Evolutionary conservation across 2,329 filamentous ascomycete species (phyloP), one percentile per base, ranked within the genome.

Genomic region (Bipolaris cookei): DNA sequence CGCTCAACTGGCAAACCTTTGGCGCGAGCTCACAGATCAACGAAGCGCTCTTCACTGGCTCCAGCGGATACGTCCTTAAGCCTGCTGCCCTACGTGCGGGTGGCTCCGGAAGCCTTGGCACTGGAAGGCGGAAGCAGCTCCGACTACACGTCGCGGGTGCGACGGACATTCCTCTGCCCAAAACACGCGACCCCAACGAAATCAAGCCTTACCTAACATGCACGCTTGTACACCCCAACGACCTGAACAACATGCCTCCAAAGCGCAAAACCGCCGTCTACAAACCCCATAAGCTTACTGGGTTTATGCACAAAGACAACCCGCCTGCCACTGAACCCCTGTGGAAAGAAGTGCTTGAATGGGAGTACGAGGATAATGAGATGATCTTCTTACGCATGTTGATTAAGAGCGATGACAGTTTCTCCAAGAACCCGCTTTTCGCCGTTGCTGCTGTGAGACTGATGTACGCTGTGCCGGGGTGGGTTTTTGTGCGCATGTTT

Each of bases 1-100:
- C 88, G 3, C 79, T 90, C 50, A 90, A 90, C 75, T 88, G 87
- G 84, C 88, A 90, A 67, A 88, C 83, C 0, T 90, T 89, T 62
- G 86, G 86, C 32, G 82, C 83, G 6, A 82, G 82, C 66, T 87
- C 88, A 77, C 88, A 90, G 72, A 78, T 90, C 62, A 90, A 90
- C 68, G 86, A 89, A 66, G 88, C 87, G 0, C 78, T 90, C 0
- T 90, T 90, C 72, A 81, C 79, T 44, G 86, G 86, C 11, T 86
- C 86, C 0, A 84, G 86, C 25, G 88, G 88, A 6, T 90, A 85
- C 65, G 83, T 90, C 1, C 77, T 90, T 20, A 90, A 90, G 70
- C 88, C 88, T 0, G 80, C 81, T 0, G 79, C 83, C 1, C 78
- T 90, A 0, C 84, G 87, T 3, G 71, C 77, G 0, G 85, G 84